Evolutionary conservation across 1,139 yeast species (phyloP).

Genomic region (Candida sp.): DNA sequence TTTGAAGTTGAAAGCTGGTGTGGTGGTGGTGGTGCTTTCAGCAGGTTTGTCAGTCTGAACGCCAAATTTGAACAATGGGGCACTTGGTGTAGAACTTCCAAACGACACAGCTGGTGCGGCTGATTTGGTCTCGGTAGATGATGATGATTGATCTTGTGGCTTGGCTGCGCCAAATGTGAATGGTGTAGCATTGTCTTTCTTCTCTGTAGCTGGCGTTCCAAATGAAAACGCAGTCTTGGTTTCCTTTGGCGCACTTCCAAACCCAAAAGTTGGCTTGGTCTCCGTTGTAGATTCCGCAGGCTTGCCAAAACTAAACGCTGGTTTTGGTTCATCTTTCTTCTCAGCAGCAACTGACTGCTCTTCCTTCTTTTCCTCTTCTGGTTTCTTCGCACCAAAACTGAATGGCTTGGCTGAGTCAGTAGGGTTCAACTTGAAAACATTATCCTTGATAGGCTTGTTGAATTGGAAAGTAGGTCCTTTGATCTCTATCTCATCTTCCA

Average conservation of each 20-base stretch:
- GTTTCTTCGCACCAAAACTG: slow-evolving; percentile 1
- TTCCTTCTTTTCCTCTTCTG: neutral
- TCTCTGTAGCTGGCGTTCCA: slow-evolving; percentile 1
- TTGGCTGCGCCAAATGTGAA: neutral
- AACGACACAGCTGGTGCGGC: neutral
- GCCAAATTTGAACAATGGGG: neutral
- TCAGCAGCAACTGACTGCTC: neutral
- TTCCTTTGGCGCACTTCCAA: slow-evolving; percentile 1
- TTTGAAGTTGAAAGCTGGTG: slow-evolving; percentile 12
- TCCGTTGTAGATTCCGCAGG: slow-evolving; percentile 15
- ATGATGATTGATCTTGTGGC: neutral
- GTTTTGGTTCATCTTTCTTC: slow-evolving; percentile 6
- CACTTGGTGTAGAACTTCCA: neutral
- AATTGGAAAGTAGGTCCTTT: slow-evolving; percentile 71
- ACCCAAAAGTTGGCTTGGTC: neutral
- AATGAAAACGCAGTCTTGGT: slow-evolving; percentile 19
- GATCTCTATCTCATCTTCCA: slow-evolving; percentile 60
- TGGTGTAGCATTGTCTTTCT: neutral
- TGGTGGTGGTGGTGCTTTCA: neutral
- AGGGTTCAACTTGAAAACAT: slow-evolving; percentile 47
- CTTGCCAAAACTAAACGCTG: slow-evolving; percentile 9
- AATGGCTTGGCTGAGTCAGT: slow-evolving; percentile 1
- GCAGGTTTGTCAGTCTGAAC: neutral
- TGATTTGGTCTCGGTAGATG: neutral
- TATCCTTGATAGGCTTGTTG: slow-evolving; percentile 48